phyloP scores from a whole-genome alignment of 257 asterid species.

The Echites panduratus region DNA sequence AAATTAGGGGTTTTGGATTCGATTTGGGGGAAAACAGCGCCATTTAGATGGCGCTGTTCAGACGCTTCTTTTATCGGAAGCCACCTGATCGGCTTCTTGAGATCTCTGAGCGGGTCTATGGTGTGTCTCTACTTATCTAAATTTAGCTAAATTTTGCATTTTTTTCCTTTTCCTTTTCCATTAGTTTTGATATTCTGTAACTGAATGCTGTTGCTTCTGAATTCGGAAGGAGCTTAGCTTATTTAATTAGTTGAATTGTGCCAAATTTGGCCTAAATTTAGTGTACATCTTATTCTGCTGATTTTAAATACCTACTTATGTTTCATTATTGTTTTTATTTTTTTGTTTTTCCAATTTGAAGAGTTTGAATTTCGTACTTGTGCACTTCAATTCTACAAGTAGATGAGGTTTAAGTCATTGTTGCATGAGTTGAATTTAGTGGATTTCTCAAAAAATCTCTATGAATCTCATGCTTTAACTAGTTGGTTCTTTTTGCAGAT shows the following conservation, averaged over 20 bases:
- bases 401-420: neutral
- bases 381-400: neutral
- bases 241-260: neutral
- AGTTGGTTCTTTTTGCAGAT: neutral
- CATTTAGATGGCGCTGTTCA: constrained; percentile 98
- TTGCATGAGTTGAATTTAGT: neutral
- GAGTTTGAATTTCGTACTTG: neutral
- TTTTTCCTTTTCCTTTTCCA: constrained; percentile 12
- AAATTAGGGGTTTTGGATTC: constrained; percentile 48
- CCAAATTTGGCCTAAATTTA: neutral
- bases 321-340: too few species aligned
- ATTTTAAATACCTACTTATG: neutral
- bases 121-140: constrained; percentile 34
- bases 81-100: constrained; percentile 99
- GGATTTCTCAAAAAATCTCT: neutral
- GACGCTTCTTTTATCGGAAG: constrained; percentile 93
- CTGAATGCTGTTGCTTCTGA: constrained; percentile 6
- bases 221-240: constrained; percentile 1
- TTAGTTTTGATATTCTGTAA: constrained; percentile 2
- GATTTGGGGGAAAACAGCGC: constrained; percentile 78
- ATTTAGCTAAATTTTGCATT: constrained; percentile 12
- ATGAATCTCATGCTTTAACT: neutral
- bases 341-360: neutral
- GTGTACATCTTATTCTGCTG: neutral
- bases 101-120: constrained; percentile 97